phyloP scores from a whole-genome alignment of 2,329 filamentous ascomycete species.

The Dactylellina sp. region DNA sequence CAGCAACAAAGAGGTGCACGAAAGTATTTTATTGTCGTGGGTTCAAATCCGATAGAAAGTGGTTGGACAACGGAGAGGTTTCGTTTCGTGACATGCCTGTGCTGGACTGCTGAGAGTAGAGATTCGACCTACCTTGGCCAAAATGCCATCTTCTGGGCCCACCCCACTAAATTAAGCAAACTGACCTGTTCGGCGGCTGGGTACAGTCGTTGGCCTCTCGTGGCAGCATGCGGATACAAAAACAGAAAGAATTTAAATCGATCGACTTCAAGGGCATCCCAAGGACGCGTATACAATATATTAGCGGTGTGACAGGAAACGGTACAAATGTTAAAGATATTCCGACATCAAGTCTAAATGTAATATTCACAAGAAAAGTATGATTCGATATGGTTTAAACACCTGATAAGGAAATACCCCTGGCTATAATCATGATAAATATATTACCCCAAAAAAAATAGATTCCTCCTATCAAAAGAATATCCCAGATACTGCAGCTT shows the following conservation, averaged over 20 bases:
- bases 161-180: constrained; percentile 17
- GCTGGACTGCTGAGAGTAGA: background rate
- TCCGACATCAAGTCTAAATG: constrained; percentile 51
- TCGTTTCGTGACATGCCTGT: constrained; percentile 26
- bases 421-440: constrained; percentile 23
- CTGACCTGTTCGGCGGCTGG: constrained; percentile 1
- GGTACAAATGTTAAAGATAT: constrained; percentile 49
- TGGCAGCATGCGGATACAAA: constrained; percentile 12
- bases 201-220: background rate
- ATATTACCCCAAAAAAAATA: constrained; percentile 21
- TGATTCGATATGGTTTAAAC: constrained; percentile 15
- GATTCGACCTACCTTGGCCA: background rate
- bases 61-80: constrained; percentile 4
- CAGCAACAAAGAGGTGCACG: constrained; percentile 14
- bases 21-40: background rate
- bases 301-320: constrained; percentile 33
- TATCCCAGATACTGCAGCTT: constrained; percentile 42
- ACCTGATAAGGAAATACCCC: constrained; percentile 25
- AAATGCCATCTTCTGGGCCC: constrained; percentile 12
- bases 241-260: background rate
- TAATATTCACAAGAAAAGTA: constrained; percentile 15
- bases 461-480: constrained; percentile 30
- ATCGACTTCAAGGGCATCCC: constrained; percentile 27
- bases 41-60: constrained; percentile 15
- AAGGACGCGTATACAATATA: constrained; percentile 29